Base-by-base conservation (phyloP, 2,329 filamentous ascomycete species). In the Paecilomyces sp. region DNA sequence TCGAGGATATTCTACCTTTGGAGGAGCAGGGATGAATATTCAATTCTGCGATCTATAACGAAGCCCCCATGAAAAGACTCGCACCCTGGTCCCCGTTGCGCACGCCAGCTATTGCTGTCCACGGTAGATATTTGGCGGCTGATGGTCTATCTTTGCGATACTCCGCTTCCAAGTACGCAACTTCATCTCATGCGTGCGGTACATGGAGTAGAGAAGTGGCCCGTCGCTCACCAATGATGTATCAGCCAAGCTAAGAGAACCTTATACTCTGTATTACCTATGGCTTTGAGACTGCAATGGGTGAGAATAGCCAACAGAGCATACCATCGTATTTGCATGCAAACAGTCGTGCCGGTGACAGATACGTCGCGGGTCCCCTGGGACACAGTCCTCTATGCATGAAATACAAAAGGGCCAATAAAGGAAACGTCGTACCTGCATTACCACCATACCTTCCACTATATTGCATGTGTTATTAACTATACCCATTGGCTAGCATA, bases 1-100 rank as follows among this genome's bases (percentile, higher is more conserved):
- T 77, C 28, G 65, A 74, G n/a, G 68, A 71, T 55, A 56, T 74
- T 53, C 58, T 71, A 24, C 66, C 66, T 15, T 47, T 15, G 51
- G 57, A 53, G 15, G 57, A 56, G 2, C 51, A 52, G n/a, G 51
- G 5, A 25, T 53, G 51, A 53, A 30, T 53, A 22, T n/a, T n/a
- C n/a, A n/a, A n/a, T n/a, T 28, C 6, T 2, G 3, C 25, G 25
- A 28, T 2, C 2, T 28, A 6, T 28, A 28, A 3, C 25, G 36
- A 41, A 41, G 13, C 4, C n/a, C 15, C 3, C n/a, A 3, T 1
- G 36, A n/a, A 41, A 1, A 15, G 36, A 15, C 36, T 13, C 6
- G 15, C 13, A 5, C 13, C 15, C 13, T 41, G 36, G 3, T 28
- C 2, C 1, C 25, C 25, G 25, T 28, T 28, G 6, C 6, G 1